Evolutionary conservation across 1,284 basidiomycete species (phyloP), one percentile per base, ranked within the genome.

Genomic region (Fomitopsis schrenkii): DNA sequence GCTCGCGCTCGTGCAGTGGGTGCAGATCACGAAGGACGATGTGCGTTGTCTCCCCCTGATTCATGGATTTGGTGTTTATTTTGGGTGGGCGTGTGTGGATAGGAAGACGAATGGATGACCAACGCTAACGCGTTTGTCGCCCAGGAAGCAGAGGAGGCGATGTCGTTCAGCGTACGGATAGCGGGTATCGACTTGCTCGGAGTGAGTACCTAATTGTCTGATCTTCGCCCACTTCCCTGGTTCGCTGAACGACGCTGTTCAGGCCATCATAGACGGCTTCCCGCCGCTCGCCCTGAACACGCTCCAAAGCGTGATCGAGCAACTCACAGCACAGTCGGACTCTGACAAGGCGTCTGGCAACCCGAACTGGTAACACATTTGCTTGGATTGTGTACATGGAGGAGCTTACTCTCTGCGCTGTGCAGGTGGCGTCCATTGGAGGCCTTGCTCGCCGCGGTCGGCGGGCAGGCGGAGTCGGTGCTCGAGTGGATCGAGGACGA

Each of bases 41-140:
- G 94, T 94, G 69, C 66, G 84, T 77, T 17, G n/a, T 0, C 5
- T n/a, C n/a, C n/a, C n/a, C n/a, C n/a, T n/a, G n/a, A n/a, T n/a
- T 19, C 28, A 10, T 35, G 8, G 15, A 8, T 57, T n/a, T 2
- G 15, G 41, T 17, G 41, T 2, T 17, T 10, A 7, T 30, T 15
- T 10, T 9, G 2, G 1, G 8, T 14, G 7, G 41, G 46, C 9
- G 8, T 46, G 30, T 59, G 38, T 33, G 38, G 56, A 22, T 64
- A 96, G 91, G 95, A 96, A 72, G 94, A 96, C 56, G 90, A 87
- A 44, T 98, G 97, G 96, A 85, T 85, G 4, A 86, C 80, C 59
- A 92, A 98, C 69, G 87, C 93, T 1, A 97, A 97, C 66, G 87
- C 91, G 2, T 98, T 98, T 71, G 89, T 98, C 28, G 90, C 91